Evolutionary conservation across 805 yeast genomes (phyloP).

Genomic region (Kodamaea hsintzibuensis): DNA sequence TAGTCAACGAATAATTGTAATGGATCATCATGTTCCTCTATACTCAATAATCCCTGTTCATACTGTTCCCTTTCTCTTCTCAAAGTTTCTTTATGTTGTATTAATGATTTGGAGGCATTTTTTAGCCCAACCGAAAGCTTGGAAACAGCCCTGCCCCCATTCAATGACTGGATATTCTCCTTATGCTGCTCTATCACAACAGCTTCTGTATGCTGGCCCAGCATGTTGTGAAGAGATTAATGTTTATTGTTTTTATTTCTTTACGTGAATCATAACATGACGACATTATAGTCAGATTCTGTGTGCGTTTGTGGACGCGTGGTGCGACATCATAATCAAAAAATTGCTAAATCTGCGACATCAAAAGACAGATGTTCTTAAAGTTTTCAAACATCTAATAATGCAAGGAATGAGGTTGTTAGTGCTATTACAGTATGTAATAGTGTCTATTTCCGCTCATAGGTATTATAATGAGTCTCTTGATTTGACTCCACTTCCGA

Average conservation of each 20-base stretch:
- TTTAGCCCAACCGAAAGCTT: conserved; percentile 50
- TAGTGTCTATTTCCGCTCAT: conserved; percentile 11
- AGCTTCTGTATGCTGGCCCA: conserved; percentile 13
- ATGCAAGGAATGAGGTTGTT: conserved; percentile 3
- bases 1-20: conserved; percentile 73
- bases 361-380: background rate
- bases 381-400: background rate
- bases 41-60: conserved; percentile 49
- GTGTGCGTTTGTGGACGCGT: background rate
- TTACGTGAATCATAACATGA: conserved; percentile 1
- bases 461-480: conserved; percentile 57
- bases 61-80: conserved; percentile 41
- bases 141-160: conserved; percentile 67
- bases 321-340: background rate
- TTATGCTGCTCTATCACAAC: conserved; percentile 50
- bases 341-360: background rate
- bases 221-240: background rate
- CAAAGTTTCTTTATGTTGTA: conserved; percentile 24
- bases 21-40: conserved; percentile 80
- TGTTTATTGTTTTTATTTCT: background rate
- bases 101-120: conserved; percentile 17
- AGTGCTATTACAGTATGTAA: conserved; percentile 4
- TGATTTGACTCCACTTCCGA: conserved; percentile 67
- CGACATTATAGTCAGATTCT: background rate
- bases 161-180: conserved; percentile 70